A percentile compares a stretch with the other conserved stretches of the same genome.
Evolutionary conservation across 2,329 filamentous ascomycete species (phyloP).

Genomic region (Septoria linicola): DNA sequence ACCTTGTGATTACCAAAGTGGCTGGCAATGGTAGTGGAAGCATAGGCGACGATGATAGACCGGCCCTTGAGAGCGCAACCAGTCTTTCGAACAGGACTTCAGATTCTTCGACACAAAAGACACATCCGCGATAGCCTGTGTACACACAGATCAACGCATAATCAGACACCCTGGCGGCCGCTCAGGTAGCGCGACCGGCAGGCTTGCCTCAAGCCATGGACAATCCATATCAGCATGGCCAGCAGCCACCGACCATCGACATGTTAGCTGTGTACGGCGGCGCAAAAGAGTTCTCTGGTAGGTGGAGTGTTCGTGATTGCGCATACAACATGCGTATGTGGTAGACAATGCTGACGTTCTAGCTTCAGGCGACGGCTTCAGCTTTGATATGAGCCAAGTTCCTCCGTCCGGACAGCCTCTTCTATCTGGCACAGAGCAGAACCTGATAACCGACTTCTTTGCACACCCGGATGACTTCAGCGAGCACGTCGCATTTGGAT

Average conservation of each 20-base stretch:
- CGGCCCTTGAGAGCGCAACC: neutral
- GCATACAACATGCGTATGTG: neutral
- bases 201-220: slow-evolving; percentile 17
- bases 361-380: slow-evolving; percentile 2
- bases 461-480: slow-evolving; percentile 19
- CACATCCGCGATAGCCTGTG: neutral
- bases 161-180: slow-evolving; percentile 16
- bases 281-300: slow-evolving; percentile 14
- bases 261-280: slow-evolving; percentile 15
- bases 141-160: neutral
- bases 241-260: slow-evolving; percentile 13
- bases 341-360: neutral
- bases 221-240: slow-evolving; percentile 13
- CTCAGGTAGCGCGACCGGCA: slow-evolving; percentile 12
- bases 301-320: neutral
- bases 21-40: slow-evolving; percentile 1
- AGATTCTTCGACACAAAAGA: neutral
- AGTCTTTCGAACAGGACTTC: neutral
- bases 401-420: slow-evolving; percentile 11
- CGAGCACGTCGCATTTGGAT: slow-evolving; percentile 10
- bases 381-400: slow-evolving; percentile 6
- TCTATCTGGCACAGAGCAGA: slow-evolving; percentile 17
- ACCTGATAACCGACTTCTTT: slow-evolving; percentile 17
- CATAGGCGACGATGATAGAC: slow-evolving; percentile 5
- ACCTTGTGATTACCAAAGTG: neutral